These are phyloP conservation scores for Phlegmacium glaucopus DNA, from an alignment of 768 basidiomycete genomes.

Conservation along the genomic window DNA sequence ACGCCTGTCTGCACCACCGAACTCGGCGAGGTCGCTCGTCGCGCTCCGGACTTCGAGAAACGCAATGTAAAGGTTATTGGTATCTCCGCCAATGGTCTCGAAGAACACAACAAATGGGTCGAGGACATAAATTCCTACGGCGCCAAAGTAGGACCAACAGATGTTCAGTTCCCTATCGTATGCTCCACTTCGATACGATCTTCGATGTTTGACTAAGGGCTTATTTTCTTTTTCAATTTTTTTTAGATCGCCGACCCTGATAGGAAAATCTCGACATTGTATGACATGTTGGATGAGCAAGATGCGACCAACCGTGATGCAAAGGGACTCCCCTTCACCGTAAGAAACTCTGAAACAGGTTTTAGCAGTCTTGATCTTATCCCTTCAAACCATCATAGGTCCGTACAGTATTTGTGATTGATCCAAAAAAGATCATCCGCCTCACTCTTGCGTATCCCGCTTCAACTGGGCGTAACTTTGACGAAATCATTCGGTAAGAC, in stretches of 20 bases:
- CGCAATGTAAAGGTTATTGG: constrained; percentile 93
- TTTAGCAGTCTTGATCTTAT: constrained; percentile 5
- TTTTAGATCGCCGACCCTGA: constrained; percentile 92
- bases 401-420: constrained; percentile 96
- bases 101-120: constrained; percentile 86
- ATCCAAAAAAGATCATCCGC: constrained; percentile 94
- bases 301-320: constrained; percentile 86
- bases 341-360: constrained; percentile 23
- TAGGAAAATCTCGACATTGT: constrained; percentile 78
- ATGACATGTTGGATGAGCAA: constrained; percentile 96
- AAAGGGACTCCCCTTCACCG: constrained; percentile 94
- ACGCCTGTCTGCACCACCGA: constrained; percentile 97
- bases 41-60: constrained; percentile 77
- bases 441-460: constrained; percentile 91
- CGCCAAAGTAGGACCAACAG: constrained; percentile 62
- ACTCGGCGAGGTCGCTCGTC: constrained; percentile 92
- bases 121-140: constrained; percentile 83
- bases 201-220: background rate
- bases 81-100: constrained; percentile 86
- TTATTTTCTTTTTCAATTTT: too few species aligned
- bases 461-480: constrained; percentile 92
- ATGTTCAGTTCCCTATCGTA: constrained; percentile 91
- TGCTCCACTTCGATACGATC: constrained; percentile 20
- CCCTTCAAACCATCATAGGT: constrained; percentile 42
- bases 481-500: constrained; percentile 49